A percentile compares a stretch with the other conserved stretches of the same genome.
Conservation (phyloP, 1,139 yeast genomes). For the Yamadazyma trypodendri region DNA sequence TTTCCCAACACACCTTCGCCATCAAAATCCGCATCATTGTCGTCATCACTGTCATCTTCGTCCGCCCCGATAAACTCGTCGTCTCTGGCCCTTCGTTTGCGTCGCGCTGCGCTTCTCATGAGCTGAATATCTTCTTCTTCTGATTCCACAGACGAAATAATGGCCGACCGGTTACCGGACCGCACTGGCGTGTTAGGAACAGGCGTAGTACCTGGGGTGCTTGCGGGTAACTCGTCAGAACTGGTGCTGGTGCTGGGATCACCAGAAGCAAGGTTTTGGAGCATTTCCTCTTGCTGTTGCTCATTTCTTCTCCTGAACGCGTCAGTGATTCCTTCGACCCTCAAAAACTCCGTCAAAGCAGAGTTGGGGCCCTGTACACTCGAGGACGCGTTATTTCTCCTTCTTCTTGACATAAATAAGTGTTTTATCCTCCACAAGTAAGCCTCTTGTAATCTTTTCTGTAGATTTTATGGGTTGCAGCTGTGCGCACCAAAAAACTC, state of each 20-base stretch:
- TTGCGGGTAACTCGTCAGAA: constrained; percentile 4
- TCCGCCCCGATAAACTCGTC: constrained; percentile 18
- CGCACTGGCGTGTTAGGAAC: no score
- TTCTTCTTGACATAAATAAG: constrained; percentile 27
- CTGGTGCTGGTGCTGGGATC: constrained; percentile 6
- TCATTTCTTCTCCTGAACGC: constrained; percentile 66
- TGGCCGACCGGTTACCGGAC: neutral
- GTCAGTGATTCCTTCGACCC: constrained; percentile 85
- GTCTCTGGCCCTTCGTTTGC: constrained; percentile 22
- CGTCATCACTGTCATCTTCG: constrained; percentile 26
- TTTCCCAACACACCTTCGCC: constrained; percentile 23
- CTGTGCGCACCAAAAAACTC: neutral
- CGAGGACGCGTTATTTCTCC: constrained; percentile 2
- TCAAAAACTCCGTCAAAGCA: constrained; percentile 72
- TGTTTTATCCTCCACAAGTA: no score
- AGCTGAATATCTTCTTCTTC: constrained; percentile 20
- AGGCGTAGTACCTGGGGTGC: constrained; percentile 1
- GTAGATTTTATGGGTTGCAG: neutral
- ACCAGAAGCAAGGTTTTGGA: constrained; percentile 6
- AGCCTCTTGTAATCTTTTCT: no score
- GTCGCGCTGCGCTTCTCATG: constrained; percentile 43
- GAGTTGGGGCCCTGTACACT: constrained; percentile 72
- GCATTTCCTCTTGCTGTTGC: constrained; percentile 8
- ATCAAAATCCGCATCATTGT: constrained; percentile 28
- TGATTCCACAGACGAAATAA: constrained; percentile 6